These are phyloP conservation scores for Magnusiomyces sp. DNA, from an alignment of 1,139 yeast species.

Conservation along the genomic window DNA sequence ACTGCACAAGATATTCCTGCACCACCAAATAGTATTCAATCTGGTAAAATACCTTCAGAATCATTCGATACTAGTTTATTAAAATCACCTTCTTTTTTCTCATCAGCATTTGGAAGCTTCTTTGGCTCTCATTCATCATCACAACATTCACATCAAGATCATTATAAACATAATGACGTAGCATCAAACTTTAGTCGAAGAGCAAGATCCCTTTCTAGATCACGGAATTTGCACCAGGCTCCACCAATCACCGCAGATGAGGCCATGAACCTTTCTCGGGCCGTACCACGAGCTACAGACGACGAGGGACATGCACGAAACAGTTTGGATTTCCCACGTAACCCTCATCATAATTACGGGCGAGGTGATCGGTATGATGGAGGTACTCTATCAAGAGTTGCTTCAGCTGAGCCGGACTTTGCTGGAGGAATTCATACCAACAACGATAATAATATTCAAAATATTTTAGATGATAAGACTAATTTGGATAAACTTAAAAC, in stretches of 20 bases:
- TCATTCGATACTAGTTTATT: too few relatives aligned
- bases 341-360: background rate
- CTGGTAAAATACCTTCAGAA: too few relatives aligned
- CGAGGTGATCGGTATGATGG: background rate
- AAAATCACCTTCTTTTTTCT: background rate
- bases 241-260: constrained; percentile 29
- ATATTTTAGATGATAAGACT: too few relatives aligned
- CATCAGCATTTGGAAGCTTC: constrained; percentile 1
- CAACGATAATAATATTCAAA: background rate
- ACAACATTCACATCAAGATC: background rate
- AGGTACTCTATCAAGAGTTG: constrained; percentile 4
- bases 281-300: constrained; percentile 14
- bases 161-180: background rate
- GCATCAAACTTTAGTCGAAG: constrained; percentile 5
- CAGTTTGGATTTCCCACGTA: background rate
- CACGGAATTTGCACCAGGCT: constrained; percentile 6
- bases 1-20: too few relatives aligned
- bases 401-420: constrained; percentile 4
- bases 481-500: too few relatives aligned
- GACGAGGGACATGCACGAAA: too few relatives aligned
- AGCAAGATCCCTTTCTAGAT: constrained; percentile 17
- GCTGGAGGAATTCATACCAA: background rate
- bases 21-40: too few relatives aligned
- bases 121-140: background rate
- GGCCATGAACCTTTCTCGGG: constrained; percentile 33